A percentile compares a stretch with the other conserved stretches of the same genome.
These are phyloP conservation scores for Corymbia calophylla DNA, from an alignment of 441 rosid species.

Conservation along the genomic window DNA sequence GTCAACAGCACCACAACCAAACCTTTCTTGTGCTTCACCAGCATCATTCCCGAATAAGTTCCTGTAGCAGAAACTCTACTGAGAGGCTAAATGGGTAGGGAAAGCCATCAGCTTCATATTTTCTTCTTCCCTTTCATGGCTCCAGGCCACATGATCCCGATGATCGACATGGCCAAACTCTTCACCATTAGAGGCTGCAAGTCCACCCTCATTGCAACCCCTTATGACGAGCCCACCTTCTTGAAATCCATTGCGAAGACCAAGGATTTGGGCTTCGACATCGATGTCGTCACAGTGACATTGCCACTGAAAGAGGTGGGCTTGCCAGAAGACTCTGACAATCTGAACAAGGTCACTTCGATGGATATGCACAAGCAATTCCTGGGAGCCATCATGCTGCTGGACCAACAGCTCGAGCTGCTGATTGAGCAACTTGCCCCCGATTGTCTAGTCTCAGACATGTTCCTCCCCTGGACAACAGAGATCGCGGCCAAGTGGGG, in stretches of 20 bases:
- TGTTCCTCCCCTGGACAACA: constrained; percentile 1
- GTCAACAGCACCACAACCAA: neutral
- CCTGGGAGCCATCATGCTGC: neutral
- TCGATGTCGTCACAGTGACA: neutral
- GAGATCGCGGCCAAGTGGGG: neutral
- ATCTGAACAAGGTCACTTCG: neutral
- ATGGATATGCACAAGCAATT: neutral
- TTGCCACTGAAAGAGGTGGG: neutral
- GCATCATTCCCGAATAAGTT: neutral
- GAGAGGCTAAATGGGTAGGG: neutral
- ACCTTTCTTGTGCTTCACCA: neutral
- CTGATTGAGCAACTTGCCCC: neutral
- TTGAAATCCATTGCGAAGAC: neutral
- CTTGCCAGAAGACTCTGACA: neutral
- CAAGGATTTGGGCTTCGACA: neutral
- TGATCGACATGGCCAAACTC: neutral
- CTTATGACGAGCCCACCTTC: neutral
- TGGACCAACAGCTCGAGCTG: neutral
- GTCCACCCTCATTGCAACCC: neutral
- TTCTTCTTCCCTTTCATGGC: neutral
- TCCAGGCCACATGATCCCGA: neutral
- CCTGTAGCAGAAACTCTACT: neutral
- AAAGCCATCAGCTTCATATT: neutral
- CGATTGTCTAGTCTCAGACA: constrained; percentile 5
- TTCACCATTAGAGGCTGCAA: neutral